phyloP scores from a whole-genome alignment of 768 basidiomycete species.

The Artomyces pyxidatus region DNA sequence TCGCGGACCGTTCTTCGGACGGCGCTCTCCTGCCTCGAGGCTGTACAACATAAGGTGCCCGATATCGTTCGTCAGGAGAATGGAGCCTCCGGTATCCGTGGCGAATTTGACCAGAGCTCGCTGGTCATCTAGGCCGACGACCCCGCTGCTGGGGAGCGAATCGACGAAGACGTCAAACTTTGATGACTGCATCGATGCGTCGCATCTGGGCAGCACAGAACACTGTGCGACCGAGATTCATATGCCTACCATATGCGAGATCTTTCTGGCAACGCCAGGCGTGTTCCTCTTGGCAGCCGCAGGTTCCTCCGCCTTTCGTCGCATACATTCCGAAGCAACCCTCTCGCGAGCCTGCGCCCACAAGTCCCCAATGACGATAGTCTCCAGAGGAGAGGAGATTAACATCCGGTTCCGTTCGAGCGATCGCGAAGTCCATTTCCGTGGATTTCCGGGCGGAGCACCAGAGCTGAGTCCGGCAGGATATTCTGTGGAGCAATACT shows the following conservation, averaged over 20 bases:
- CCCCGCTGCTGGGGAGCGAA: slow-evolving; percentile 18
- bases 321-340: slow-evolving; percentile 13
- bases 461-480: too few species aligned
- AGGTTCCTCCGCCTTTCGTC: neutral
- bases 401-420: too few species aligned
- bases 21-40: slow-evolving; percentile 82
- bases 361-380: too few species aligned
- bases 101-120: slow-evolving; percentile 34
- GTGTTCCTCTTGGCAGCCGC: neutral
- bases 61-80: slow-evolving; percentile 49
- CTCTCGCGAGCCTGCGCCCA: slow-evolving; percentile 15
- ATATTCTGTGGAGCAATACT: too few species aligned
- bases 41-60: slow-evolving; percentile 63
- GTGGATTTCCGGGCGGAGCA: too few species aligned
- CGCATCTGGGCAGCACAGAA: slow-evolving; percentile 3
- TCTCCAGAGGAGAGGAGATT: too few species aligned
- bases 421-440: too few species aligned
- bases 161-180: slow-evolving; percentile 30
- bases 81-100: slow-evolving; percentile 31
- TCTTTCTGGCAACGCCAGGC: slow-evolving; percentile 2
- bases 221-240: neutral
- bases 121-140: slow-evolving; percentile 36
- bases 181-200: slow-evolving; percentile 8
- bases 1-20: slow-evolving; percentile 80
- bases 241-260: slow-evolving; percentile 11